Evolutionary conservation across 768 basidiomycete genomes (phyloP).

Genomic region (Xerocomellus amylosporus): DNA sequence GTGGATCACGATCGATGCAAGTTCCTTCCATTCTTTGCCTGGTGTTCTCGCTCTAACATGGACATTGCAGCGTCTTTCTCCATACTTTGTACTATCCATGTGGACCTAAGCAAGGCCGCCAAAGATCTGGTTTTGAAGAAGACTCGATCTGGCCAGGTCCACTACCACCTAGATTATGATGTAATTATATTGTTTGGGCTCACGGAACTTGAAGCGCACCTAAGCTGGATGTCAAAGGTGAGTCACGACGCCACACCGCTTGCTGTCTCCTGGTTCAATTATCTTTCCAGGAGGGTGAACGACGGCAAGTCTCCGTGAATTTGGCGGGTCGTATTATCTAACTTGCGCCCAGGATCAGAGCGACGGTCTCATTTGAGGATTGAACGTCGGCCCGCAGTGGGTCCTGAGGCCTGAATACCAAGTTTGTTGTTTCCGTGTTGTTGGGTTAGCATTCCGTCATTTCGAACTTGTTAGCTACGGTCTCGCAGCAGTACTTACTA

Average conservation of each 20-base stretch:
- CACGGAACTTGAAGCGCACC: conserved; percentile 5
- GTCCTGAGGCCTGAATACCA: too few relatives aligned
- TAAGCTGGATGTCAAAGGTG: conserved; percentile 12
- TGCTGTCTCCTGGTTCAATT: background rate
- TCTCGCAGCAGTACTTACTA: too few relatives aligned
- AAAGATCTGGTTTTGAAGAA: background rate
- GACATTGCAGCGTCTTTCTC: conserved; percentile 5
- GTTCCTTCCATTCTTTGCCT: background rate
- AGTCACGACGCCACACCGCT: background rate
- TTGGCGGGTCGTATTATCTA: background rate
- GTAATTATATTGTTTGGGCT: conserved; percentile 7
- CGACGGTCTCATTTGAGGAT: background rate
- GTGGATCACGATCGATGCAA: conserved; percentile 8
- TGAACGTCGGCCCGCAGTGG: background rate
- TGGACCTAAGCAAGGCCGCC: background rate
- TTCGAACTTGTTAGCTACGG: too few relatives aligned
- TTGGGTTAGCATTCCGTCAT: too few relatives aligned
- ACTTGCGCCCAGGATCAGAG: background rate
- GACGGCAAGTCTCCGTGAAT: background rate
- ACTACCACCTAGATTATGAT: conserved; percentile 13
- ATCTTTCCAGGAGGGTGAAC: background rate
- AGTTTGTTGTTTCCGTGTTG: too few relatives aligned
- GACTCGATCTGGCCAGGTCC: background rate
- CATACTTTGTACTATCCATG: conserved; percentile 4
- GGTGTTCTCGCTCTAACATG: background rate